Base-by-base conservation (phyloP, 2,329 filamentous ascomycete genomes). In the Cyphellophora europaea region DNA sequence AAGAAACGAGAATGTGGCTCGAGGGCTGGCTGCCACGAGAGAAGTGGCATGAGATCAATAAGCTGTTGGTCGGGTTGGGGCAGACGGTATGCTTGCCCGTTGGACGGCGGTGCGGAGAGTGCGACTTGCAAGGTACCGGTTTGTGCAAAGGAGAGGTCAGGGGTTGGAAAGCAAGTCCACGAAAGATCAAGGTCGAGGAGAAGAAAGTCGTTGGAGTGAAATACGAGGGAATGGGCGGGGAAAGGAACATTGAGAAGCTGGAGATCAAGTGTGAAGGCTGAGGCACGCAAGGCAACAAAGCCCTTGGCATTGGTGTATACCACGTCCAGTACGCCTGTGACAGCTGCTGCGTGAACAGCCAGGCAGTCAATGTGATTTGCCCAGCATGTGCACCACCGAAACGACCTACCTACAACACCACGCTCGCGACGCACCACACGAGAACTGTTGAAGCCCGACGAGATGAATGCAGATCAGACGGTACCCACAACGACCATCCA, bases 21-120 rank as follows among this genome's bases (percentile, higher is more conserved):
- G 74, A 95, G 63, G 69, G 69, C 11, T 95, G 88, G 88, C 64
- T 95, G 49, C 88, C 88, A 2, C 72, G 61, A 40, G 84, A 93
- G 33, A 77, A 74, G 51, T 95, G 88, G 88, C 82, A 84, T 57
- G 85, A 93, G 59, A 93, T 95, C 56, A 95, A 95, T 58, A 78
- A 80, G 62, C 61, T 94, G 57, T 69, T 95, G 25, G 88, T 95
- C 19, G 88, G 88, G 1, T 69, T 93, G 42, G 88, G 88, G 0
- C 88, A 95, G 69, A 84, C 78, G 1, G 77, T 91, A 14, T 95
- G 88, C 55, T 63, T 86, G 44, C 86, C 87, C 1, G 74, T 89
- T 2, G 84, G 82, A 0, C 69, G 79, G 44, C 76, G 72, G 48
- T 98, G 91, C 60, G 87, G 85, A 12, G 80, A 91, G 32, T 98